These are phyloP conservation scores for Paramecium biaurelia DNA, from an alignment of 73 alveolate genomes.

Conservation along the genomic window DNA sequence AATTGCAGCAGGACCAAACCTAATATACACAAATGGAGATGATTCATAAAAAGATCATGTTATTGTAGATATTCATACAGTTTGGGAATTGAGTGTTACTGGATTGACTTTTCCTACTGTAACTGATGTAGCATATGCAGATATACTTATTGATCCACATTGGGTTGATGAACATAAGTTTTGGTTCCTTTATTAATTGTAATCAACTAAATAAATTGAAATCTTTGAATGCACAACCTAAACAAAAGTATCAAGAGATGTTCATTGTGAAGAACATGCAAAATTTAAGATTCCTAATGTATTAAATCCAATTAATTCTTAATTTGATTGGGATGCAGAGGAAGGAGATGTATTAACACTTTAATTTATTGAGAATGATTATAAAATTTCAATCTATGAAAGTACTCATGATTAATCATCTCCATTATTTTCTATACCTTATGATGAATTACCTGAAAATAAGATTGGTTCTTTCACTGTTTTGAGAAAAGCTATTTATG, in stretches of 20 bases:
- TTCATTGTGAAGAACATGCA: not conserved
- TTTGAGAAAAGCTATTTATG: not conserved
- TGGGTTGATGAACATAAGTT: not conserved
- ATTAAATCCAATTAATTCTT: not conserved
- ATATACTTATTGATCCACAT: conserved; percentile 3
- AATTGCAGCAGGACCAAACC: conserved; percentile 45
- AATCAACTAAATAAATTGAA: not conserved
- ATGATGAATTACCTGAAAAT: not conserved
- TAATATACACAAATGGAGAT: not conserved
- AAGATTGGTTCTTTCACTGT: not conserved
- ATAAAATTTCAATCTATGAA: not conserved
- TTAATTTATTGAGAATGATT: not conserved
- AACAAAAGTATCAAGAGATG: not conserved
- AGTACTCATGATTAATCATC: not conserved
- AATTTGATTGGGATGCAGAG: conserved; percentile 29
- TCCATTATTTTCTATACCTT: not conserved
- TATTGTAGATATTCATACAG: not conserved
- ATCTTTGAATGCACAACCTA: not conserved
- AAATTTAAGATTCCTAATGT: not conserved
- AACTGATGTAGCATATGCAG: conserved; percentile 33
- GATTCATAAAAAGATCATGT: not conserved
- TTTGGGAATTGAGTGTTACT: not conserved
- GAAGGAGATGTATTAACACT: not conserved
- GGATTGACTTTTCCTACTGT: not conserved
- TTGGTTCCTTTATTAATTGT: not conserved